A percentile compares a stretch with the other conserved stretches of the same genome.
Conservation (phyloP, 2,329 filamentous ascomycete species). For the Fusarium sp. region DNA sequence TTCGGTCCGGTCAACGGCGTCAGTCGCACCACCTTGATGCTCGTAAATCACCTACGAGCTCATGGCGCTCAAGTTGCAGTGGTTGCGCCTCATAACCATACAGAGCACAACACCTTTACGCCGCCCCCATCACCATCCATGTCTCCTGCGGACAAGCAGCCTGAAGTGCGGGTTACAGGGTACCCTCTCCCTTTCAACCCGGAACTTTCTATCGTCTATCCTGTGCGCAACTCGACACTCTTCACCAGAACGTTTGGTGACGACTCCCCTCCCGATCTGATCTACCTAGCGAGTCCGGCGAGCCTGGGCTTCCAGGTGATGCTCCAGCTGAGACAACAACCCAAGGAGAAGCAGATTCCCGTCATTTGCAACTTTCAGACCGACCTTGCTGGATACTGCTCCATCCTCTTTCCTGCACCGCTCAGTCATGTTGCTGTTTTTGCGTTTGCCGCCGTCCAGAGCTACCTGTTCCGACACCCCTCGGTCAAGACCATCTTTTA, state of each 20-base stretch:
- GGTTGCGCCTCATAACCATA: conserved; percentile 72
- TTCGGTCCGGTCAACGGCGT: conserved; percentile 82
- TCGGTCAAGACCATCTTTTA: conserved; percentile 77
- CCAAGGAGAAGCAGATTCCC: conserved; percentile 64
- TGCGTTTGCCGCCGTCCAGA: conserved; percentile 72
- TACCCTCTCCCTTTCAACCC: conserved; percentile 79
- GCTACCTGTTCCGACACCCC: conserved; percentile 72
- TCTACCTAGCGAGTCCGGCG: conserved; percentile 77
- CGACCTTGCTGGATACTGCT: conserved; percentile 76
- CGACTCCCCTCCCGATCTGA: conserved; percentile 67
- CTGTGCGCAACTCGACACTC: conserved; percentile 72
- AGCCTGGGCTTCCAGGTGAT: conserved; percentile 78
- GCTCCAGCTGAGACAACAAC: conserved; percentile 74
- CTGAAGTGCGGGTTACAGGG: conserved; percentile 71
- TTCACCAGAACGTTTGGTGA: conserved; percentile 70
- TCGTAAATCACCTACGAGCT: conserved; percentile 74
- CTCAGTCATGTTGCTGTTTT: conserved; percentile 72
- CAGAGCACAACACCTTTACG: conserved; percentile 65
- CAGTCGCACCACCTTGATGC: conserved; percentile 75
- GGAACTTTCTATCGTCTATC: conserved; percentile 77
- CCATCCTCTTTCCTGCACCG: conserved; percentile 74
- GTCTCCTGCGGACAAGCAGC: conserved; percentile 48
- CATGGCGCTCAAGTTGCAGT: conserved; percentile 74
- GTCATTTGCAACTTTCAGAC: conserved; percentile 79
- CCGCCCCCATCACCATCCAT: conserved; percentile 53